Evolutionary conservation across 306 rosid genomes (phyloP).

Genomic region (Rosa multiflora): DNA sequence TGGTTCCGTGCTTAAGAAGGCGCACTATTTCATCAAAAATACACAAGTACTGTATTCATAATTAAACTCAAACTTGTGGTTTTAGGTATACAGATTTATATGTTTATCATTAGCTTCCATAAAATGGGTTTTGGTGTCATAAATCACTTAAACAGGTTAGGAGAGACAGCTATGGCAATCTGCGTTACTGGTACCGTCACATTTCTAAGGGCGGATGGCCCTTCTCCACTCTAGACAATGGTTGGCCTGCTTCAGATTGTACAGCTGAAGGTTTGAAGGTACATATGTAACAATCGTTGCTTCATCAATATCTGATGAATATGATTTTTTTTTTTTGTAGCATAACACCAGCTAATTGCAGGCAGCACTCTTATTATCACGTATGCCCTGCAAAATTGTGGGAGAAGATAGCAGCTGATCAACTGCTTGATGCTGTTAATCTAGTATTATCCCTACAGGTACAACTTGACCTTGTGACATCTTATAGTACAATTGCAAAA

Average conservation of each 20-base stretch:
- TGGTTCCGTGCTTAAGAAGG: slow-evolving; percentile 54
- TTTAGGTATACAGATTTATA: too few relatives aligned
- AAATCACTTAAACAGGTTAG: slow-evolving; percentile 31
- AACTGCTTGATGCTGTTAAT: slow-evolving; percentile 51
- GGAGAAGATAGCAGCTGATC: slow-evolving; percentile 45
- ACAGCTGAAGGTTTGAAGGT: slow-evolving; percentile 81
- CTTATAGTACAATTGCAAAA: neutral
- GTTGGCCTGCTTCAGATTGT: slow-evolving; percentile 70
- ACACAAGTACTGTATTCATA: slow-evolving; percentile 43
- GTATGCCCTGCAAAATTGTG: slow-evolving; percentile 45
- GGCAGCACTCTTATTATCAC: slow-evolving; percentile 59
- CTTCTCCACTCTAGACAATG: slow-evolving; percentile 70
- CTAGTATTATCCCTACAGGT: slow-evolving; percentile 69
- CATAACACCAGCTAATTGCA: slow-evolving; percentile 12
- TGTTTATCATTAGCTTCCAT: neutral
- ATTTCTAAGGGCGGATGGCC: slow-evolving; percentile 74
- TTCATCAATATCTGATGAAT: neutral
- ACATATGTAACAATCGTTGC: neutral
- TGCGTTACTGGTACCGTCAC: slow-evolving; percentile 56
- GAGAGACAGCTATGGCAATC: slow-evolving; percentile 39
- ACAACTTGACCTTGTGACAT: neutral
- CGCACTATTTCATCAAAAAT: slow-evolving; percentile 47
- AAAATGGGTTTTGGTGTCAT: slow-evolving; percentile 1
- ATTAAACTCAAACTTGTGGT: neutral
- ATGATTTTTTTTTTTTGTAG: neutral